These are phyloP conservation scores for Colletotrichum abscissum DNA, from an alignment of 2,329 filamentous ascomycete genomes.

Conservation along the genomic window DNA sequence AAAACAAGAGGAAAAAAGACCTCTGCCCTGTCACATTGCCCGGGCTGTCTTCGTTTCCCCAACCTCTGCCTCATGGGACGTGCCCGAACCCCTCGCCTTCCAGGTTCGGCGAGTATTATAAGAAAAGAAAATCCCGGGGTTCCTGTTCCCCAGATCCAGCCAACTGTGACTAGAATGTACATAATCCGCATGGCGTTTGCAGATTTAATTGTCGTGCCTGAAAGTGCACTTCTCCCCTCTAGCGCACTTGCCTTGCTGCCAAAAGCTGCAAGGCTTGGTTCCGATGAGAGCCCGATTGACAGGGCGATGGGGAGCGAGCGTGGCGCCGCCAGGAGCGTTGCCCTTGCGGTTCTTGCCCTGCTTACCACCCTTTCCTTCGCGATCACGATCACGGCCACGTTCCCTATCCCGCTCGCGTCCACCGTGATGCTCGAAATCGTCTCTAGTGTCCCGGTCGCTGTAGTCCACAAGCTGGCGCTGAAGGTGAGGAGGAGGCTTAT, in stretches of 20 bases:
- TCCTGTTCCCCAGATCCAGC: not conserved
- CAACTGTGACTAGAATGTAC: conserved; percentile 5
- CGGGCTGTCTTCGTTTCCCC: not conserved
- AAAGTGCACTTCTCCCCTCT: conserved; percentile 82
- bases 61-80: not conserved
- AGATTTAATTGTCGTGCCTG: conserved; percentile 65
- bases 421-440: conserved; percentile 36
- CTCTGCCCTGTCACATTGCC: not conserved
- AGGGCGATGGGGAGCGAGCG: conserved; percentile 54
- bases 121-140: not conserved
- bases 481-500: conserved; percentile 34
- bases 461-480: conserved; percentile 31
- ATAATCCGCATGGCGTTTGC: not conserved
- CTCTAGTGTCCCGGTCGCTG: conserved; percentile 24
- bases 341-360: conserved; percentile 54
- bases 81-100: not conserved
- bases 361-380: conserved; percentile 46
- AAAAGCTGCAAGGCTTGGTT: conserved; percentile 78
- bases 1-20: not conserved
- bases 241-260: conserved; percentile 76
- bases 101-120: not conserved
- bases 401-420: conserved; percentile 42
- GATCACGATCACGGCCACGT: conserved; percentile 42
- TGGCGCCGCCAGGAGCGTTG: conserved; percentile 39
- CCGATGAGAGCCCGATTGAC: conserved; percentile 69